A percentile compares a stretch with the other conserved stretches of the same genome.
These are phyloP conservation scores for Leccinum aurantiacum DNA, from an alignment of 768 basidiomycete species.

Conservation along the genomic window DNA sequence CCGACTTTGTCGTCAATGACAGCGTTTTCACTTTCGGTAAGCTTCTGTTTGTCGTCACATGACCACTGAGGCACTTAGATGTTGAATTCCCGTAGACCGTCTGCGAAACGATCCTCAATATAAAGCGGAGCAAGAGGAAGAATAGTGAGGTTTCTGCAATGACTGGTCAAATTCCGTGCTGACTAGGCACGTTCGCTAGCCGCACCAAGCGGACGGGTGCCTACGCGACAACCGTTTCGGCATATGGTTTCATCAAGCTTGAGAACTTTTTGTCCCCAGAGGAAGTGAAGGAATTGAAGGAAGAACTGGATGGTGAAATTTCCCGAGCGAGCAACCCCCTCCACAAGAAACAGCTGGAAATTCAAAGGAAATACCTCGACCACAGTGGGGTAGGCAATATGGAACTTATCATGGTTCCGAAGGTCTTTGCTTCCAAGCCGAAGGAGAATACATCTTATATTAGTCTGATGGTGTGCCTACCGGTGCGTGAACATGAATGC, in stretches of 20 bases:
- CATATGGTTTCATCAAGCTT: constrained; percentile 22
- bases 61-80: accelerated
- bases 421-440: constrained; percentile 11
- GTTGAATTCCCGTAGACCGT: neutral
- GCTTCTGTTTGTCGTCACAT: neutral
- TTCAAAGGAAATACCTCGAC: constrained; percentile 11
- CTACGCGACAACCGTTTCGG: constrained; percentile 17
- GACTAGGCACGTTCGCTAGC: neutral
- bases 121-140: constrained; percentile 8
- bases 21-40: constrained; percentile 15
- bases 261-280: constrained; percentile 10
- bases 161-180: neutral
- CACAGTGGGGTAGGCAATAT: constrained; percentile 11
- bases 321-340: neutral
- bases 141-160: constrained; percentile 15
- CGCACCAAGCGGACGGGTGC: constrained; percentile 12
- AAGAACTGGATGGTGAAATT: constrained; percentile 11
- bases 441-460: constrained; percentile 14
- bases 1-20: constrained; percentile 17
- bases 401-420: constrained; percentile 21
- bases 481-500: constrained; percentile 6
- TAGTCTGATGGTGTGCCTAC: constrained; percentile 8
- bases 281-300: constrained; percentile 17
- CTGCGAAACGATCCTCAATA: constrained; percentile 16
- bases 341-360: constrained; percentile 16